Conservation (phyloP, 2,329 filamentous ascomycete species). For the Colletotrichum sublineola region DNA sequence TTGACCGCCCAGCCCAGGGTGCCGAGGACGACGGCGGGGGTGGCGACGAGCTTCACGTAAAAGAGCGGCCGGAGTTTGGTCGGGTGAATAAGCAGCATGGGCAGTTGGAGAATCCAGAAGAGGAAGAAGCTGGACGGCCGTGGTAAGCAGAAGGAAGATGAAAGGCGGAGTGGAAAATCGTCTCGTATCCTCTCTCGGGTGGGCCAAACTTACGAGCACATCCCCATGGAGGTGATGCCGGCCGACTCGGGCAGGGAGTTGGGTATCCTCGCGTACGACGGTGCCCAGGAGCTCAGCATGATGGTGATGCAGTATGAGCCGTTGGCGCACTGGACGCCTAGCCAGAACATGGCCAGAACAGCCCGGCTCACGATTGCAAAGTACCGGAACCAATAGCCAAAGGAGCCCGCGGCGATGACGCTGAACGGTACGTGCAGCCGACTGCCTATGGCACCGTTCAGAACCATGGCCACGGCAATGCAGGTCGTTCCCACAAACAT, state of each 20-base stretch:
- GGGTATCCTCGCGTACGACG: constrained; percentile 64
- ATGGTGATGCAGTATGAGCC: constrained; percentile 44
- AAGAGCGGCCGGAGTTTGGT: constrained; percentile 67
- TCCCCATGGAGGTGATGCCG: constrained; percentile 60
- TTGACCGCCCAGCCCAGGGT: constrained; percentile 43
- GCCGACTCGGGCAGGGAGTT: constrained; percentile 64
- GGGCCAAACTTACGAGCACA: constrained; percentile 36
- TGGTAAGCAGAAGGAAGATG: background rate
- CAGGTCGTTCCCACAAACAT: constrained; percentile 49
- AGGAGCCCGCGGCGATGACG: constrained; percentile 52
- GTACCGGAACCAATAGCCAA: constrained; percentile 54
- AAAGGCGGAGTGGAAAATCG: background rate
- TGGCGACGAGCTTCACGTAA: constrained; percentile 59
- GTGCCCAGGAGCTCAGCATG: constrained; percentile 64
- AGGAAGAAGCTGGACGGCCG: constrained; percentile 63
- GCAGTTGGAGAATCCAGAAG: constrained; percentile 69
- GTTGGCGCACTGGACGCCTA: constrained; percentile 67
- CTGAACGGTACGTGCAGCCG: constrained; percentile 55
- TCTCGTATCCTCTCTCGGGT: background rate
- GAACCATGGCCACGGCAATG: constrained; percentile 62
- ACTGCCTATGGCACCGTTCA: constrained; percentile 54
- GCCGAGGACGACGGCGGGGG: constrained; percentile 40
- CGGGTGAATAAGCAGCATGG: constrained; percentile 67
- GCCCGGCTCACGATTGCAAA: constrained; percentile 55
- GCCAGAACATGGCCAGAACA: constrained; percentile 67